Base-by-base conservation (phyloP, 1,284 basidiomycete species). In the Microbotryum saponariae region DNA sequence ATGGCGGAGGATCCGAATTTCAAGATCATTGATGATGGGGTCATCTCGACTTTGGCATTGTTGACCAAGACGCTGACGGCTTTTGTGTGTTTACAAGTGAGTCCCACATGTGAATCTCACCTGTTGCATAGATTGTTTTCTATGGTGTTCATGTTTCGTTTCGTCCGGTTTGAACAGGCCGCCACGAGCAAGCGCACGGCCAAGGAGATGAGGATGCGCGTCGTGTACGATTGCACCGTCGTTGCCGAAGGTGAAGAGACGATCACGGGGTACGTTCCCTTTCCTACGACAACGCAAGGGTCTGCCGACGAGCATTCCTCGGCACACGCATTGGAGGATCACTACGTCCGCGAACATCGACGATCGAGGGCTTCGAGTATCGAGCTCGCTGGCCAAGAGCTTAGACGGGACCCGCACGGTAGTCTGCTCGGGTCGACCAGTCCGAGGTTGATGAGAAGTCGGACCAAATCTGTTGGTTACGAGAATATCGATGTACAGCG, bases 41-140 rank as follows among this genome's bases (percentile, higher is more conserved):
- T 67, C 12, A 55, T 78, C 0, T 66, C 73, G 18, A 74, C 66
- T 25, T 59, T 78, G n/a, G 70, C 74, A 14, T 74, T 75, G 10
- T 71, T 80, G 56, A 81, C 79, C 1, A 80, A 78, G 64, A 78
- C 79, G 4, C 66, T 81, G 60, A 80, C 79, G 2, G 79, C 79
- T 1, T 81, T 80, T 69, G 78, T 78, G 0, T 78, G 78, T 56
- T 70, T 81, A 2, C 79, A 80, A 68, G 45, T 50, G 20, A 23
- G 21, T 42, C 37, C 6, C 1, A 42, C 37, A 18, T 18, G 37
- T 42, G 37, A 8, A 16, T 42, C 16, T n/a, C 37, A 18, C 18
- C 37, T 42, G 37, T 16, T 42, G 10, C 14, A 12, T 42, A 12
- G 2, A 42, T 42, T 42, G 1, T 18, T 9, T 18, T 6, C 37